Conservation (phyloP, 257 asterid genomes). For the Fraxinus excelsior region DNA sequence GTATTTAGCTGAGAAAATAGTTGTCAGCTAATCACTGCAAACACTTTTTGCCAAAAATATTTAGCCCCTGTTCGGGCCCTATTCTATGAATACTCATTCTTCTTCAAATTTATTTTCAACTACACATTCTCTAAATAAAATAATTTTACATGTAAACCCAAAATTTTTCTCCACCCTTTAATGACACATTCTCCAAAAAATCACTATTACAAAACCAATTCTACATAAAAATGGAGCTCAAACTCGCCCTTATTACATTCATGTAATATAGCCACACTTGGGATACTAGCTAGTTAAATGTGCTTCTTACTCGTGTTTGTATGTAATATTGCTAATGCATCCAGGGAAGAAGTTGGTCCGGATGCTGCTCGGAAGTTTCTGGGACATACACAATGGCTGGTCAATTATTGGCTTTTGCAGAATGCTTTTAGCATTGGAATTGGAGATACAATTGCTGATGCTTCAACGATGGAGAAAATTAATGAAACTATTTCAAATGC, state of each 20-base stretch:
- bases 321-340: slow-evolving; percentile 20
- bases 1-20: background rate
- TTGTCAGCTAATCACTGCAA: background rate
- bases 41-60: background rate
- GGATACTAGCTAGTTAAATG: background rate
- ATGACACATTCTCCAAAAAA: no score
- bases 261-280: background rate
- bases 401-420: slow-evolving; percentile 98
- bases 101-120: no score
- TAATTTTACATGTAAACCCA: no score
- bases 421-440: slow-evolving; percentile 95
- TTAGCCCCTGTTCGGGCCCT: background rate
- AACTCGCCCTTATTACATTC: background rate
- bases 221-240: no score
- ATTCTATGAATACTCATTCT: no score
- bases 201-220: no score
- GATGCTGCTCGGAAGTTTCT: slow-evolving; percentile 98
- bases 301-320: slow-evolving; percentile 7
- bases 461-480: slow-evolving; percentile 83
- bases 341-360: slow-evolving; percentile 99
- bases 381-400: slow-evolving; percentile 99
- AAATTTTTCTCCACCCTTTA: no score
- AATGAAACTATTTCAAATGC: slow-evolving; percentile 83
- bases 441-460: slow-evolving; percentile 99
- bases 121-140: no score